A percentile compares a stretch with the other conserved stretches of the same genome.
Conservation (phyloP, 1,139 yeast genomes). For the Yamadazyma mexicana region DNA sequence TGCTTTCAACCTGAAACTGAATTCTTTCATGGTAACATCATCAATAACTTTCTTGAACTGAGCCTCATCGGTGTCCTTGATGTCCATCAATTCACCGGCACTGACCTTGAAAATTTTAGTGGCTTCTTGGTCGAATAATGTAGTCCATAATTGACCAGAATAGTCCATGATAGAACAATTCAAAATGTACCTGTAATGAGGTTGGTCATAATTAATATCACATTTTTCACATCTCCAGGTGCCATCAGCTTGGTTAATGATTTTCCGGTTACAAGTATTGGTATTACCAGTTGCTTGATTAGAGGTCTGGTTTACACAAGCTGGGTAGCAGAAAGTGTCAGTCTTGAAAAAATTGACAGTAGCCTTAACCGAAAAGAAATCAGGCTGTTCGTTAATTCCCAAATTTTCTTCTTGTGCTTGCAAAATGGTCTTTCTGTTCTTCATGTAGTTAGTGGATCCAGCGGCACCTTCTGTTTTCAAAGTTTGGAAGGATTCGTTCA, state of each 20-base stretch:
- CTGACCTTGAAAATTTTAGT: conserved; percentile 61
- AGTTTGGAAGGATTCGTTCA: conserved; percentile 59
- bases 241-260: conserved; percentile 68
- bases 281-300: conserved; percentile 18
- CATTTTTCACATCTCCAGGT: conserved; percentile 95
- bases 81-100: conserved; percentile 64
- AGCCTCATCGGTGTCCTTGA: conserved; percentile 47
- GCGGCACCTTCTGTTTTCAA: conserved; percentile 43
- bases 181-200: conserved; percentile 77
- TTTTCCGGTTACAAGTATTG: conserved; percentile 76
- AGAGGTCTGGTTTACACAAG: conserved; percentile 56
- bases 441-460: conserved; percentile 29
- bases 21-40: conserved; percentile 65
- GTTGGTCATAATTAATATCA: conserved; percentile 64
- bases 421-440: conserved; percentile 62
- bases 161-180: conserved; percentile 72
- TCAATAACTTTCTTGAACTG: conserved; percentile 51
- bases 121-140: conserved; percentile 86
- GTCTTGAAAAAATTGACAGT: conserved; percentile 69
- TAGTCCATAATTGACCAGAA: conserved; percentile 84
- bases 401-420: conserved; percentile 69
- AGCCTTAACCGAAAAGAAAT: conserved; percentile 74
- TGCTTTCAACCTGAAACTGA: conserved; percentile 73
- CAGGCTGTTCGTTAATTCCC: conserved; percentile 76
- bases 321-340: conserved; percentile 83